A percentile compares a stretch with the other conserved stretches of the same genome.
Conservation (phyloP, 352 stramenopile species). For the Globisporangium irregulare region DNA sequence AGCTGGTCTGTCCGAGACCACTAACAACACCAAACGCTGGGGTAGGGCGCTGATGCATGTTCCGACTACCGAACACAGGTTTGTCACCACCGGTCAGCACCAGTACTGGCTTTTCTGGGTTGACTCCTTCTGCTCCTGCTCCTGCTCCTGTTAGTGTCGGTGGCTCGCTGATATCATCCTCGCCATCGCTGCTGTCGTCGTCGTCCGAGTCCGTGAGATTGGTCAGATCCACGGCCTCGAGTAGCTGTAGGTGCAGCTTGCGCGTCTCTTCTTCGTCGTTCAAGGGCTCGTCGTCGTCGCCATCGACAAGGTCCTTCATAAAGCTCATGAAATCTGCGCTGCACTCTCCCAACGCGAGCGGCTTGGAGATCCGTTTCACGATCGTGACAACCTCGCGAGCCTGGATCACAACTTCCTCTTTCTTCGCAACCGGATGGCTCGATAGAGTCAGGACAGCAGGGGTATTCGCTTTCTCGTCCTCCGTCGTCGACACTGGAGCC, state of each 20-base stretch:
- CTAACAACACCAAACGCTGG: background rate
- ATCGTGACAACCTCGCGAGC: background rate
- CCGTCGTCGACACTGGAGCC: background rate
- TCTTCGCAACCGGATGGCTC: constrained; percentile 3
- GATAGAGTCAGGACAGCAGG: background rate
- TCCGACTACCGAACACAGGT: background rate
- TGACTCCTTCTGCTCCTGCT: background rate
- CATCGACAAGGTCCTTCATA: constrained; percentile 42
- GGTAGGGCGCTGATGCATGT: background rate
- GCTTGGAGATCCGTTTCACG: constrained; percentile 13
- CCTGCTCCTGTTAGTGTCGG: background rate
- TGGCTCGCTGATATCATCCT: constrained; percentile 19
- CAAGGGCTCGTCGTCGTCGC: constrained; percentile 29
- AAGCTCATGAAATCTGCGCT: constrained; percentile 43
- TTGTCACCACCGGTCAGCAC: background rate
- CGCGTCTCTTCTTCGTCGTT: constrained; percentile 38
- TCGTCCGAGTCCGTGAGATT: constrained; percentile 54
- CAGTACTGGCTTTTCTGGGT: constrained; percentile 5
- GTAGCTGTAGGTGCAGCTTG: constrained; percentile 34
- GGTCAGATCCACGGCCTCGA: constrained; percentile 63
- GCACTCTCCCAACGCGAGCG: constrained; percentile 28
- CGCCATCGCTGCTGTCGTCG: constrained; percentile 32
- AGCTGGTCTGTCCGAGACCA: background rate
- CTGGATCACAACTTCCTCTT: constrained; percentile 15
- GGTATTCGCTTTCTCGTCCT: background rate